Conservation (phyloP, 2,329 filamentous ascomycete species). For the Westerdykella sp. region DNA sequence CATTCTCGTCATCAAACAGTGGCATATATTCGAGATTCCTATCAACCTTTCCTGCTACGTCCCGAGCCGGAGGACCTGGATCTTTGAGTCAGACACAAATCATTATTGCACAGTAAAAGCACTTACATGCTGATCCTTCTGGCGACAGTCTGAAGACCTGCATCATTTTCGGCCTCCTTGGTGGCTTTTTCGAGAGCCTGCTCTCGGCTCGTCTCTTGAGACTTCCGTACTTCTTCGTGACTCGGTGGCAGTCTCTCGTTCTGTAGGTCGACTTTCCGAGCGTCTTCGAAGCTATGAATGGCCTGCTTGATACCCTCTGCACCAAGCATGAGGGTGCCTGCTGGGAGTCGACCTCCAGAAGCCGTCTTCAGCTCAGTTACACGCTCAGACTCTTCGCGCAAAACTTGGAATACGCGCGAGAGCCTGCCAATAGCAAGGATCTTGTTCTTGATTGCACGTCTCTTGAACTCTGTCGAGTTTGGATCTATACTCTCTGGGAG, state of each 20-base stretch:
- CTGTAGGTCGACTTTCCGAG: conserved; percentile 91
- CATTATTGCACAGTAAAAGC: not conserved
- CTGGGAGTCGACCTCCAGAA: conserved; percentile 82
- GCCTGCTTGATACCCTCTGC: conserved; percentile 98
- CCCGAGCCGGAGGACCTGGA: conserved; percentile 39
- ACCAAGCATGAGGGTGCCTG: conserved; percentile 94
- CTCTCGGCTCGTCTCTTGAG: conserved; percentile 72
- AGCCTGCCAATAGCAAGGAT: conserved; percentile 94
- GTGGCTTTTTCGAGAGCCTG: conserved; percentile 80
- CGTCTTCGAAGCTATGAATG: conserved; percentile 94
- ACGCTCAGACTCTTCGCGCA: conserved; percentile 93
- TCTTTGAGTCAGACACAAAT: not conserved
- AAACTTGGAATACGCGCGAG: conserved; percentile 95
- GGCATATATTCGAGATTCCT: conserved; percentile 3
- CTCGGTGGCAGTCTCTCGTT: conserved; percentile 91
- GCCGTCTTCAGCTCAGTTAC: conserved; percentile 98
- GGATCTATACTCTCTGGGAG: conserved; percentile 57
- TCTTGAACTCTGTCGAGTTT: conserved; percentile 87
- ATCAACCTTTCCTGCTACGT: conserved; percentile 28
- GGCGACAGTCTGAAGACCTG: conserved; percentile 76
- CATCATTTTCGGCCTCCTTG: conserved; percentile 86
- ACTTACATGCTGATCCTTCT: conserved; percentile 93
- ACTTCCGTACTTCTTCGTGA: conserved; percentile 82
- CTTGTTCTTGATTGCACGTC: conserved; percentile 98
- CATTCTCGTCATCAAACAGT: conserved; percentile 10